Conservation (phyloP, 139 green algal genomes). For the Chlamydomonas sphaeroides region DNA sequence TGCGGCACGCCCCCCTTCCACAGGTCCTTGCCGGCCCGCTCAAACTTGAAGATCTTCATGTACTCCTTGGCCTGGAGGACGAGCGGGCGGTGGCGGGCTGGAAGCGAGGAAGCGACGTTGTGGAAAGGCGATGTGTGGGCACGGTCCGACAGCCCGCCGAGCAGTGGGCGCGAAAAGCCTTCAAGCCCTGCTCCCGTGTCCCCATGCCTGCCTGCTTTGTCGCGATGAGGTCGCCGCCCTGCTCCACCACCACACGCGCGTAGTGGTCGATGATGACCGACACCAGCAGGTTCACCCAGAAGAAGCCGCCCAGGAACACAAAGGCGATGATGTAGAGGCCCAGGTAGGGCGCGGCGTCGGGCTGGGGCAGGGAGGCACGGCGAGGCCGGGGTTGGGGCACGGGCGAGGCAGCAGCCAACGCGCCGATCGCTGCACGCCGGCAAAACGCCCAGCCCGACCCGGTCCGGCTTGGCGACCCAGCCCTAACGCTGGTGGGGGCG, state of each 20-base stretch:
- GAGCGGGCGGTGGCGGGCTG: not conserved
- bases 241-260: conserved; percentile 22
- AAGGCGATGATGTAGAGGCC: conserved; percentile 45
- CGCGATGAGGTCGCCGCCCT: not conserved
- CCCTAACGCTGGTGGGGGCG: too few relatives aligned
- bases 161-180: too few relatives aligned
- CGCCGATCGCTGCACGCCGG: too few relatives aligned
- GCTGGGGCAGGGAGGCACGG: conserved; percentile 50
- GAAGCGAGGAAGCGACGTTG: too few relatives aligned
- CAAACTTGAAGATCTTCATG: conserved; percentile 31
- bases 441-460: too few relatives aligned
- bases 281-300: conserved; percentile 63
- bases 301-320: conserved; percentile 50
- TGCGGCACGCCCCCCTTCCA: conserved; percentile 10
- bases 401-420: too few relatives aligned
- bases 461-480: too few relatives aligned
- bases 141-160: too few relatives aligned
- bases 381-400: too few relatives aligned
- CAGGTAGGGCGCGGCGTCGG: conserved; percentile 23
- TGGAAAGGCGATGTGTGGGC: too few relatives aligned
- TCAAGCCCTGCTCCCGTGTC: not conserved
- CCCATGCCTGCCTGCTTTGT: conserved; percentile 6
- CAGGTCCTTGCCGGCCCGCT: conserved; percentile 1
- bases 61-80: conserved; percentile 16
- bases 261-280: conserved; percentile 59